Evolutionary conservation across 1,284 basidiomycete species (phyloP).

Genomic region (Microbotryomycetes sp.): DNA sequence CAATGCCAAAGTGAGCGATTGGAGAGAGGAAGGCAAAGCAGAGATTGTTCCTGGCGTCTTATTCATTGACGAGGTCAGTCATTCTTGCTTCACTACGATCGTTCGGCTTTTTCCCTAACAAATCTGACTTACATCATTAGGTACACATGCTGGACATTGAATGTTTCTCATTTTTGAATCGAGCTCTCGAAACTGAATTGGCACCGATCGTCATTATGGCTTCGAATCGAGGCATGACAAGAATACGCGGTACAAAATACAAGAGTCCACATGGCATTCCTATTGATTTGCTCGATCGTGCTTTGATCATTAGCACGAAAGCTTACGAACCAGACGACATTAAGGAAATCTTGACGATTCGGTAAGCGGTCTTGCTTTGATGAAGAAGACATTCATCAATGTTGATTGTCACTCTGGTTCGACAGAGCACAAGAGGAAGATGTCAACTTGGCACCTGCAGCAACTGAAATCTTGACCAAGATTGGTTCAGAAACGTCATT

Average conservation of each 20-base stretch:
- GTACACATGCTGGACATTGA: slow-evolving; percentile 99
- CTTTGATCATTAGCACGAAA: slow-evolving; percentile 89
- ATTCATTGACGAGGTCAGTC: slow-evolving; percentile 31
- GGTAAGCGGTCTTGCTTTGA: slow-evolving; percentile 48
- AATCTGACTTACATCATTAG: slow-evolving; percentile 73
- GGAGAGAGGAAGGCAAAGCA: slow-evolving; percentile 98
- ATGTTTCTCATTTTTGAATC: slow-evolving; percentile 97
- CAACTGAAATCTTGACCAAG: slow-evolving; percentile 70
- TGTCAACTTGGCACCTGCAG: slow-evolving; percentile 70
- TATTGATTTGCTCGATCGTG: slow-evolving; percentile 86
- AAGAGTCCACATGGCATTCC: slow-evolving; percentile 91
- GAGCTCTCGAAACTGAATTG: slow-evolving; percentile 87
- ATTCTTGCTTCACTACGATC: background rate
- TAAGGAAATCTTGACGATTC: slow-evolving; percentile 83
- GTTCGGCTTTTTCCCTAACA: background rate
- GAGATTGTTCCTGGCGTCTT: slow-evolving; percentile 90
- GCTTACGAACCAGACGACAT: slow-evolving; percentile 82
- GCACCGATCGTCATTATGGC: slow-evolving; percentile 98
- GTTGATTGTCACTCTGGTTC: background rate
- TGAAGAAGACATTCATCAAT: background rate
- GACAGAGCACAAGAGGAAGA: slow-evolving; percentile 95
- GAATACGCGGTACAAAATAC: slow-evolving; percentile 92
- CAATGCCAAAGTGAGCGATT: slow-evolving; percentile 92
- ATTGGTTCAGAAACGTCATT: slow-evolving; percentile 46
- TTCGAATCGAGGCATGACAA: slow-evolving; percentile 88